Evolutionary conservation across 345 rosid species (phyloP).

Genomic region (Mangifera indica): DNA sequence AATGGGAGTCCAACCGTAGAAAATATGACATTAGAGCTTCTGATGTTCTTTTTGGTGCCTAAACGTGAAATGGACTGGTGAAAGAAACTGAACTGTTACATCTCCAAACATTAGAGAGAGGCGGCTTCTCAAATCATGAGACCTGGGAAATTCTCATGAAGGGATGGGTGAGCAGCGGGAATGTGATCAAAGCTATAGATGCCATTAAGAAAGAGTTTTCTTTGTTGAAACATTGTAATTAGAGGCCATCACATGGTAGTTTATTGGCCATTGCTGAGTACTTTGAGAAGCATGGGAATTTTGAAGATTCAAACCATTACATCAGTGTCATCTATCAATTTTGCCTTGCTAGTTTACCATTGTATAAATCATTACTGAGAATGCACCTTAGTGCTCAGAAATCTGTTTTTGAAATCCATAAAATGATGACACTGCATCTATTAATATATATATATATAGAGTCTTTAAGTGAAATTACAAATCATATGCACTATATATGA

Average conservation of each 20-base stretch:
- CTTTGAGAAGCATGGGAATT: slow-evolving; percentile 46
- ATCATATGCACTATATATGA: background rate
- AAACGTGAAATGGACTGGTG: slow-evolving; percentile 37
- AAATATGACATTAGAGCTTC: slow-evolving; percentile 55
- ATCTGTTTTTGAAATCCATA: slow-evolving; percentile 39
- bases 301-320: slow-evolving; percentile 46
- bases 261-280: slow-evolving; percentile 45
- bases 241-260: slow-evolving; percentile 52
- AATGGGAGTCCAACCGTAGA: slow-evolving; percentile 47
- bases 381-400: slow-evolving; percentile 37
- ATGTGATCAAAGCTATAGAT: slow-evolving; percentile 54
- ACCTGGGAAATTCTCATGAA: slow-evolving; percentile 75
- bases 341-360: slow-evolving; percentile 47
- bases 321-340: slow-evolving; percentile 37
- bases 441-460: slow-evolving; percentile 1
- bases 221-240: slow-evolving; percentile 45
- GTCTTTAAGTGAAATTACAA: background rate
- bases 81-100: slow-evolving; percentile 48
- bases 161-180: slow-evolving; percentile 49
- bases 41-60: slow-evolving; percentile 62
- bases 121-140: slow-evolving; percentile 64
- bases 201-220: slow-evolving; percentile 47
- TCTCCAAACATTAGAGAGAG: slow-evolving; percentile 39
- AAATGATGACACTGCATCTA: slow-evolving; percentile 39
- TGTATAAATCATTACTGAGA: slow-evolving; percentile 49